phyloP scores from a whole-genome alignment of 345 rosid species.

The Durio zibethinus region DNA sequence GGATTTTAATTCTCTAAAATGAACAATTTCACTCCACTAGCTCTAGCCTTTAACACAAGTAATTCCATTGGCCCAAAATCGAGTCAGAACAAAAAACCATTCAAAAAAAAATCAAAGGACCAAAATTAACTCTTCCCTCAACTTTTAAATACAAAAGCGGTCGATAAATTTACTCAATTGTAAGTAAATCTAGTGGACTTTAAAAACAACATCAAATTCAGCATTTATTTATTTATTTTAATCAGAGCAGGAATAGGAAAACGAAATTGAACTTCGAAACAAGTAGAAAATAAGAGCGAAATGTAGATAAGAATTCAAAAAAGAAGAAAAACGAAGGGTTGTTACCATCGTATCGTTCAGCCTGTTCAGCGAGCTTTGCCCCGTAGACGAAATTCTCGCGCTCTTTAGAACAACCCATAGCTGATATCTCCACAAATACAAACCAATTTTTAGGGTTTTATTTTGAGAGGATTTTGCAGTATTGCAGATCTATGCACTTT shows the following conservation, averaged over 20 bases:
- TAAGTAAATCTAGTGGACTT: neutral
- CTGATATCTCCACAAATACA: constrained; percentile 14
- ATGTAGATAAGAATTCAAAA: neutral
- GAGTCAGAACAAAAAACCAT: neutral
- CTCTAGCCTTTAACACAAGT: neutral
- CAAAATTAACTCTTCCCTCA: neutral
- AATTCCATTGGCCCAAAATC: neutral
- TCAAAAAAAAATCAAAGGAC: neutral
- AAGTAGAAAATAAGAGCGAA: neutral
- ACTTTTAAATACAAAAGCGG: neutral
- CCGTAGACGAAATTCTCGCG: constrained; percentile 45
- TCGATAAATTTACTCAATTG: neutral
- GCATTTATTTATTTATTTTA: neutral
- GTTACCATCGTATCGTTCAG: constrained; percentile 51
- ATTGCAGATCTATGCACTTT: neutral
- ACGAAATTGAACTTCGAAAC: neutral
- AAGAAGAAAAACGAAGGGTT: neutral
- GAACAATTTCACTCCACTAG: neutral
- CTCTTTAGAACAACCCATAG: constrained; percentile 27
- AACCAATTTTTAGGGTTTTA: constrained; percentile 3
- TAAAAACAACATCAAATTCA: neutral
- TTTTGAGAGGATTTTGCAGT: neutral
- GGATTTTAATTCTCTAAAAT: neutral
- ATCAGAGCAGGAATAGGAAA: neutral
- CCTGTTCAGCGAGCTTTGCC: constrained; percentile 57